A percentile compares a stretch with the other conserved stretches of the same genome.
Evolutionary conservation across 257 asterid genomes (phyloP).

Genomic region (Gentiana dahurica): DNA sequence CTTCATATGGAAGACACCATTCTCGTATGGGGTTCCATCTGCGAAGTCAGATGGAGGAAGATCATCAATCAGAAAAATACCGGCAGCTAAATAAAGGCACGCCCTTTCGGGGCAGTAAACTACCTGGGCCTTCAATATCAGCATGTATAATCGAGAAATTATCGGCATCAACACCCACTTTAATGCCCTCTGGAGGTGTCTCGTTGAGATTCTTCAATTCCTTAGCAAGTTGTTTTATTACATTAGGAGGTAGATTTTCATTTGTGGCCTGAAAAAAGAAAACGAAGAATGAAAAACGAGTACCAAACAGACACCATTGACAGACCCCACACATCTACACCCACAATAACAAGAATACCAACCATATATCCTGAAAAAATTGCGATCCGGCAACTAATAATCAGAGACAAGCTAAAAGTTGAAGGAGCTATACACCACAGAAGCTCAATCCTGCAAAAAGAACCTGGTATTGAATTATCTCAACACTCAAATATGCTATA

Average conservation of each 20-base stretch:
- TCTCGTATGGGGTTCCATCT: conserved; percentile 97
- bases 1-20: conserved; percentile 88
- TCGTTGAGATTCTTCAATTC: conserved; percentile 94
- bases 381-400: background rate
- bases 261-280: conserved; percentile 54
- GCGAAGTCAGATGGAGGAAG: conserved; percentile 22
- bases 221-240: conserved; percentile 78
- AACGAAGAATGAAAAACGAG: background rate
- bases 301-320: background rate
- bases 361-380: background rate
- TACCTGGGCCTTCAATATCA: conserved; percentile 98
- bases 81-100: conserved; percentile 2
- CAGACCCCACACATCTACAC: background rate
- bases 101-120: conserved; percentile 1
- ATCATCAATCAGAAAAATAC: conserved; percentile 15
- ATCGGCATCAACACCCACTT: conserved; percentile 88
- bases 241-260: conserved; percentile 94
- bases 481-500: no score
- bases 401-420: background rate
- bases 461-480: background rate
- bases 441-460: background rate
- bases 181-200: conserved; percentile 96
- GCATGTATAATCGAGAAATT: conserved; percentile 80
- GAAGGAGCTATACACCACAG: background rate
- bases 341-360: background rate